Conservation (phyloP, 2,329 filamentous ascomycete genomes). For the Calonectria pauciramosa region DNA sequence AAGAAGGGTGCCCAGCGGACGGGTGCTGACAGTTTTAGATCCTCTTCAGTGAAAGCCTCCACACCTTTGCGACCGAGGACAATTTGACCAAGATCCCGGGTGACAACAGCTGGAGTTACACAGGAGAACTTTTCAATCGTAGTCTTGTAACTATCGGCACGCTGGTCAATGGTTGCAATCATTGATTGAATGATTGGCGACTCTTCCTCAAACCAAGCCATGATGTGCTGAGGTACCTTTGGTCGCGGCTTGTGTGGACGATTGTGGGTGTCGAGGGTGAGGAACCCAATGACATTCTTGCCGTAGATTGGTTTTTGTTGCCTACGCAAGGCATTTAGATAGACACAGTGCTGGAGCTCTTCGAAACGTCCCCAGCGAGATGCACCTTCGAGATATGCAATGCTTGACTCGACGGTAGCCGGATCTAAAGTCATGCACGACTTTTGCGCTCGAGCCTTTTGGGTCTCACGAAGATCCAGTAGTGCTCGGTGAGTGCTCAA, state of each 20-base stretch:
- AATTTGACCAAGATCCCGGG: slow-evolving; percentile 79
- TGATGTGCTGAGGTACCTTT: slow-evolving; percentile 71
- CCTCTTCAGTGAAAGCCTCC: slow-evolving; percentile 68
- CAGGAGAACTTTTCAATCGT: slow-evolving; percentile 91
- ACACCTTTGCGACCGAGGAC: slow-evolving; percentile 74
- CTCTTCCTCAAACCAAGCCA: slow-evolving; percentile 82
- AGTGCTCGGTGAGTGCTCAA: slow-evolving; percentile 79
- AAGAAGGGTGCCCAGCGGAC: slow-evolving; percentile 69
- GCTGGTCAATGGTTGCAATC: slow-evolving; percentile 81
- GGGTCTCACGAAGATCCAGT: slow-evolving; percentile 78
- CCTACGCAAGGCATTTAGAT: slow-evolving; percentile 84
- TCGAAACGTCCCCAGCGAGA: slow-evolving; percentile 79
- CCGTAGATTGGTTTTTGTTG: slow-evolving; percentile 88
- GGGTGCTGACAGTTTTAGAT: slow-evolving; percentile 70
- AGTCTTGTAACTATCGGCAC: slow-evolving; percentile 79
- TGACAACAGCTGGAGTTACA: slow-evolving; percentile 89
- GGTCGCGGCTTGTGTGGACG: slow-evolving; percentile 73
- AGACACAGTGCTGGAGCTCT: slow-evolving; percentile 84
- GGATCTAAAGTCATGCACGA: slow-evolving; percentile 71
- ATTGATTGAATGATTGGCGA: slow-evolving; percentile 75
- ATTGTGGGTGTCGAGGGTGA: slow-evolving; percentile 74
- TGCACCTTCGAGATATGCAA: slow-evolving; percentile 80
- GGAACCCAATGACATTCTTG: slow-evolving; percentile 79
- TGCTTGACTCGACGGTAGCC: slow-evolving; percentile 76
- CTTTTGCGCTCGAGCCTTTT: slow-evolving; percentile 73